Evolutionary conservation across 139 green algal species (phyloP), one percentile per base, ranked within the genome.

Genomic region (Chlamydomonas sphaeroides): DNA sequence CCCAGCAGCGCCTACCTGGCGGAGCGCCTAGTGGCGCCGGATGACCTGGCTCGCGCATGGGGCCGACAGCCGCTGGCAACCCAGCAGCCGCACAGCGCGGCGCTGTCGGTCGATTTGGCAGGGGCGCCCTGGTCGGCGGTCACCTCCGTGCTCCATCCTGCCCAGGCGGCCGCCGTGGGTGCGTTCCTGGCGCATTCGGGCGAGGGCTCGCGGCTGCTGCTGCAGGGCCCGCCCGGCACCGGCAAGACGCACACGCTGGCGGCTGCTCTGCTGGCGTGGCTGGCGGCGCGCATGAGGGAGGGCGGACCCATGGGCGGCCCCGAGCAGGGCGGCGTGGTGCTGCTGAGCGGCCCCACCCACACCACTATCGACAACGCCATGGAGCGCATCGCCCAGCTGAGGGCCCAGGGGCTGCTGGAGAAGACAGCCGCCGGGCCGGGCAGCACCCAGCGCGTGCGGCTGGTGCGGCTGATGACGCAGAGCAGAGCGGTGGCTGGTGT

Each of bases 161-260:
- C 74, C 78, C 78, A 84, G 45, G 11, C 30, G 7, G 36, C 63
- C 10, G 59, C 25, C 25, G 25, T 68, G 3, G 2, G 28, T 1
- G 78, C 78, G 25, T 84, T 67, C 78, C 35, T 76, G 25, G 7
- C 26, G 41, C 35, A 67, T 28, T 30, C 49, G 5, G 20, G 28
- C 5, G 25, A 1, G 17, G 66, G 49, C 49, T 48, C 33, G 3
- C 48, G 49, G 28, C 30, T 69, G 36, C 78, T 68, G 53, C 65
- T 76, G 41, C 78, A 69, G 30, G 78, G 75, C 4, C 62, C 62
- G 7, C 75, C 75, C 1, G 75, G 75, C 26, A 82, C 75, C 38
- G 75, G 75, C 78, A 84, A 84, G 78, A 84, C 78, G 36, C 66
- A 84, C 66, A 76, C 78, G 51, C 21, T 78, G 36, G 78, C 78